Conservation (phyloP, 306 rosid genomes). For the Dicorynia guianensis region DNA sequence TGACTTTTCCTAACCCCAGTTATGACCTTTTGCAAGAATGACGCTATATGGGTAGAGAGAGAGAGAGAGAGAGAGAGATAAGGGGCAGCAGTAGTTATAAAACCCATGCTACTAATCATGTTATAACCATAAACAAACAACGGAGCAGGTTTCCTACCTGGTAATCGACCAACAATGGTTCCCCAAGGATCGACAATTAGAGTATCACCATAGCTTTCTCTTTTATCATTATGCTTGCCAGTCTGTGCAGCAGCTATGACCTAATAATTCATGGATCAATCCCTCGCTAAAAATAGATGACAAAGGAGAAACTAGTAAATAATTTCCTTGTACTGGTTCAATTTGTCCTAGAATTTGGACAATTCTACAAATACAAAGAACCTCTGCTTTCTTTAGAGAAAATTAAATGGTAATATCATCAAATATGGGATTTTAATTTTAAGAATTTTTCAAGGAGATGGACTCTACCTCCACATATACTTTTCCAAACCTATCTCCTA, state of each 20-base stretch:
- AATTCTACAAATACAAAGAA: background rate
- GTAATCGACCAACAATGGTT: slow-evolving; percentile 71
- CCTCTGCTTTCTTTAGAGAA: background rate
- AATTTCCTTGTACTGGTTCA: background rate
- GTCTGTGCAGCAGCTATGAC: slow-evolving; percentile 98
- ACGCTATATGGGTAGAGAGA: background rate
- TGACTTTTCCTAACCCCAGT: background rate
- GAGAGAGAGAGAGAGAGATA: background rate
- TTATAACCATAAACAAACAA: background rate
- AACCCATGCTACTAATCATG: background rate
- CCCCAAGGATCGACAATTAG: slow-evolving; percentile 98
- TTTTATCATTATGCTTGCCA: slow-evolving; percentile 75
- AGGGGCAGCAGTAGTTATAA: background rate
- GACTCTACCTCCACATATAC: background rate
- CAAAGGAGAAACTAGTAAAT: slow-evolving; percentile 17
- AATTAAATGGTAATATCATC: background rate
- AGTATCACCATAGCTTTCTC: slow-evolving; percentile 93
- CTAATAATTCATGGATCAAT: slow-evolving; percentile 57
- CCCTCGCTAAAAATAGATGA: slow-evolving; percentile 29
- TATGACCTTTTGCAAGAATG: background rate
- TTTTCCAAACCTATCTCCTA: background rate
- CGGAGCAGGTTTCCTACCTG: slow-evolving; percentile 63
- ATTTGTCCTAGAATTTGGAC: background rate
- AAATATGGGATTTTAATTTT: background rate
- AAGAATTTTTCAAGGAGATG: background rate